phyloP scores from a whole-genome alignment of 805 yeast species.

The Debaryomyces castellii region DNA sequence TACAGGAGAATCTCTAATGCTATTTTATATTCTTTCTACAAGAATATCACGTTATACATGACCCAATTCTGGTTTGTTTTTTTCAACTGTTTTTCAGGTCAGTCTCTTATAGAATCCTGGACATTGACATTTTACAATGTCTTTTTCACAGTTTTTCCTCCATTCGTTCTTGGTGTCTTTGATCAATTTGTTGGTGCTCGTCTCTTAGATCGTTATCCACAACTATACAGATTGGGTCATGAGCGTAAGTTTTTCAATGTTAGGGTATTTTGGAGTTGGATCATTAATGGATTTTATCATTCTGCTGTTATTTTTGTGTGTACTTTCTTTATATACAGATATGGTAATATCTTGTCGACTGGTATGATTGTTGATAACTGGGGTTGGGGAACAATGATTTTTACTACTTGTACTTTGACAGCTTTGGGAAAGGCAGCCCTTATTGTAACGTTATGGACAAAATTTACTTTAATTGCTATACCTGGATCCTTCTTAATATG shows the following conservation, averaged over 20 bases:
- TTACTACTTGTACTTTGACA: conserved; percentile 82
- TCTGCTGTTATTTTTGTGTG: conserved; percentile 82
- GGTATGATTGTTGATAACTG: conserved; percentile 85
- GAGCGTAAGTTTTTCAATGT: conserved; percentile 86
- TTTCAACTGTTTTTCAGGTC: conserved; percentile 89
- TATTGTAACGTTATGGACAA: conserved; percentile 91
- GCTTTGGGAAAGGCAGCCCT: conserved; percentile 95
- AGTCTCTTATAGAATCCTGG: conserved; percentile 96
- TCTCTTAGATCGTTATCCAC: conserved; percentile 87
- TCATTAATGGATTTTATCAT: conserved; percentile 91
- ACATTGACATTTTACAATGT: conserved; percentile 95
- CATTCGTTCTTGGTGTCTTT: conserved; percentile 92
- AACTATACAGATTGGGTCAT: conserved; percentile 88
- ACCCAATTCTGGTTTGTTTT: conserved; percentile 98
- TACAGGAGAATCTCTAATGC: conserved; percentile 93
- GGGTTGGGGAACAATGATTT: conserved; percentile 92
- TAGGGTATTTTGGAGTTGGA: conserved; percentile 96
- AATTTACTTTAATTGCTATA: conserved; percentile 85
- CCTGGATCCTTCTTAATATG: conserved; percentile 90
- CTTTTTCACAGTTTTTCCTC: conserved; percentile 91
- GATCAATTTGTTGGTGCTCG: conserved; percentile 95
- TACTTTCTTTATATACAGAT: conserved; percentile 62
- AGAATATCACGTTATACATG: conserved; percentile 93
- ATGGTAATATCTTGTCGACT: conserved; percentile 61
- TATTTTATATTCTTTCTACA: conserved; percentile 91